Percentiles rank a stretch among this genome's conserved stretches.
Conservation (phyloP, 306 rosid species). For the Rubus idaeus region DNA sequence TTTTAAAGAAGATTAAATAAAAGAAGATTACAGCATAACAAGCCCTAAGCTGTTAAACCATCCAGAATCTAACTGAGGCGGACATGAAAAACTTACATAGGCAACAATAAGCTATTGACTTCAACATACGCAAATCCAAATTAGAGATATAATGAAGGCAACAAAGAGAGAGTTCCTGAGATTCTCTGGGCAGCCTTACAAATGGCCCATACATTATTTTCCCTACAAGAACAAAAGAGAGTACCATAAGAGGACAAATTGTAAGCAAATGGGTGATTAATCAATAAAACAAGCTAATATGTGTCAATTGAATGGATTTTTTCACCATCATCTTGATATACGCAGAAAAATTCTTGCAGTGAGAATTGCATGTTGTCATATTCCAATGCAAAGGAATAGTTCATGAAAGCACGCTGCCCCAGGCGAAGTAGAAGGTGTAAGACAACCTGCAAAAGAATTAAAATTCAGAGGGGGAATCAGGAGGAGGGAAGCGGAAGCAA, state of each 20-base stretch:
- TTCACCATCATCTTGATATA: conserved; percentile 58
- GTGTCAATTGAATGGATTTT: background rate
- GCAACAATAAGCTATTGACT: conserved; percentile 75
- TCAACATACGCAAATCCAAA: conserved; percentile 55
- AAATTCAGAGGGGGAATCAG: background rate
- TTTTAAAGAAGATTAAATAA: background rate
- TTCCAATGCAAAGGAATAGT: conserved; percentile 51
- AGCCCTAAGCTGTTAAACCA: conserved; percentile 6
- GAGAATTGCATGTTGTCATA: conserved; percentile 57
- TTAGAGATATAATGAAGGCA: conserved; percentile 64
- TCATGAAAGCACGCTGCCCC: conserved; percentile 58
- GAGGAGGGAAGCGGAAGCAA: background rate
- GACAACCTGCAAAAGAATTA: conserved; percentile 46
- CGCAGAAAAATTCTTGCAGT: conserved; percentile 54
- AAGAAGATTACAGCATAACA: background rate
- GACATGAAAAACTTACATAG: conserved; percentile 52
- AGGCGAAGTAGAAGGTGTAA: conserved; percentile 57
- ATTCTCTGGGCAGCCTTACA: conserved; percentile 66
- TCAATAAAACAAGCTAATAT: background rate
- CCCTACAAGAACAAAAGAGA: conserved; percentile 50
- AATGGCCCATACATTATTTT: conserved; percentile 63
- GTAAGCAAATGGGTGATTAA: conserved; percentile 13
- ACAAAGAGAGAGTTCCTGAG: conserved; percentile 76
- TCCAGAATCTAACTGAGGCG: conserved; percentile 16
- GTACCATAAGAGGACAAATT: conserved; percentile 22